Base-by-base conservation (phyloP, 2,329 filamentous ascomycete genomes). In the Aspergillus pseudoviridinutans region DNA sequence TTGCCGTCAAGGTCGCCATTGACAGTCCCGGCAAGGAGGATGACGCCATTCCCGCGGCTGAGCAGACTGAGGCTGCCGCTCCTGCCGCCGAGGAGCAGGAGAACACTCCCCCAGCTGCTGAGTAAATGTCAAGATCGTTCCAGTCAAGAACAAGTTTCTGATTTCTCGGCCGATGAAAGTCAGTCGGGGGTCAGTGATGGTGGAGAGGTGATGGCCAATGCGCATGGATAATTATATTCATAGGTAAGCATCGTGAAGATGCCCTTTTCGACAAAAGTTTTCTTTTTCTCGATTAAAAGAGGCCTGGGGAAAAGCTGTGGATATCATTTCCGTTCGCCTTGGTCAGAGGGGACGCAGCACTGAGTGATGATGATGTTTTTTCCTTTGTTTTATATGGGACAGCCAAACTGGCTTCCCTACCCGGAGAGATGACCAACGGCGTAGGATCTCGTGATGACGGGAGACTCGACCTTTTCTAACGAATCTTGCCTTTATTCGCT, bases 11-110 rank as follows among this genome's bases (percentile, higher is more conserved):
- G 90, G 92, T 99, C 75, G 94, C 94, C 74, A 97, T 99, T 74
- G 94, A 99, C 83, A 97, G 92, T 84, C 94, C 94, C 64, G 93
- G 95, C 80, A 99, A 97, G 89, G 93, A 97, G 79, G 93, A 97
- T 75, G 86, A 89, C 71, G 88, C 82, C 67, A 76, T 80, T 57
- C 80, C 79, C 63, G 79, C 74, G 58, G 74, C 76, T 56, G 79
- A 82, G 54, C 74, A 76, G 61, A 68, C 71, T 53, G 72, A 75
- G 57, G 70, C 58, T 49, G 44, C 44, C 22, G 20, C 44, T 47
- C 20, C 44, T 25, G 44, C 24, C 14, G 22, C 44, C 4, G 10
- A 12, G 44, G 20, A 47, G 22, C 22, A 47, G 44, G 44, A 47
- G 44, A 47, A 47, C 58, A 60, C 72, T 57, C 67, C 74, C 66